Percentiles rank a stretch among this genome's conserved stretches.
Evolutionary conservation across 305 asterid genomes (phyloP).

Genomic region (Fraxinus paxiana): DNA sequence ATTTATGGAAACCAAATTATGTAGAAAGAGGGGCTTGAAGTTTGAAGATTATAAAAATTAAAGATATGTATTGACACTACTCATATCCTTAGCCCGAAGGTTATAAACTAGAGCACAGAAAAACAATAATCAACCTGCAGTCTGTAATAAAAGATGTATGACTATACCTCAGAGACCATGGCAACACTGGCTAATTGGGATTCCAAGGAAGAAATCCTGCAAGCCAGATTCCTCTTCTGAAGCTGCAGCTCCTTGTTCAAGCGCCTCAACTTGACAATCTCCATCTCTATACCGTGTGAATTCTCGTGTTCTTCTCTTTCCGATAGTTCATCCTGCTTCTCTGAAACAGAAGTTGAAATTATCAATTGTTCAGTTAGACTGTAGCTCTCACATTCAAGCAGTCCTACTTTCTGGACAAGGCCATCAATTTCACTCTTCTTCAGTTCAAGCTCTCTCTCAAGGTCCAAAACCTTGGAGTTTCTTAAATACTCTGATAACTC

Average conservation of each 20-base stretch:
- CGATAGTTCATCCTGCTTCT: constrained; percentile 32
- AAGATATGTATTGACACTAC: not conserved
- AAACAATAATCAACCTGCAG: not conserved
- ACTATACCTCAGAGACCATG: constrained; percentile 56
- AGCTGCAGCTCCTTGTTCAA: constrained; percentile 92
- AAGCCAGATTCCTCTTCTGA: constrained; percentile 72
- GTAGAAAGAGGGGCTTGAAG: not conserved
- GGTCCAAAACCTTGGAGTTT: constrained; percentile 46
- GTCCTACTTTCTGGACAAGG: constrained; percentile 48
- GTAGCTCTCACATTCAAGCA: constrained; percentile 52
- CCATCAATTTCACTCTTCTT: constrained; percentile 54
- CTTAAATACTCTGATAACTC: constrained; percentile 54
- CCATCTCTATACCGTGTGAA: constrained; percentile 52
- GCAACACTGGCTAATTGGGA: constrained; percentile 44
- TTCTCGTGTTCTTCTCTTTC: constrained; percentile 32
- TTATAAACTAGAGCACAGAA: not conserved
- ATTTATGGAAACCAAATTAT: not conserved
- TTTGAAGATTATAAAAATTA: not conserved
- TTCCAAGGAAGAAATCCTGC: constrained; percentile 65
- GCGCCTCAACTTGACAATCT: constrained; percentile 78
- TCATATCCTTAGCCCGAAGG: not conserved
- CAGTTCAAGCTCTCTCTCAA: constrained; percentile 58
- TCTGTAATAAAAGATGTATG: not conserved
- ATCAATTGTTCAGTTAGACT: constrained; percentile 46
- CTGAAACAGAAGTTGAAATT: constrained; percentile 38